Conservation (phyloP, 169 alveolate species). For the Theileria luwenshuni region DNA sequence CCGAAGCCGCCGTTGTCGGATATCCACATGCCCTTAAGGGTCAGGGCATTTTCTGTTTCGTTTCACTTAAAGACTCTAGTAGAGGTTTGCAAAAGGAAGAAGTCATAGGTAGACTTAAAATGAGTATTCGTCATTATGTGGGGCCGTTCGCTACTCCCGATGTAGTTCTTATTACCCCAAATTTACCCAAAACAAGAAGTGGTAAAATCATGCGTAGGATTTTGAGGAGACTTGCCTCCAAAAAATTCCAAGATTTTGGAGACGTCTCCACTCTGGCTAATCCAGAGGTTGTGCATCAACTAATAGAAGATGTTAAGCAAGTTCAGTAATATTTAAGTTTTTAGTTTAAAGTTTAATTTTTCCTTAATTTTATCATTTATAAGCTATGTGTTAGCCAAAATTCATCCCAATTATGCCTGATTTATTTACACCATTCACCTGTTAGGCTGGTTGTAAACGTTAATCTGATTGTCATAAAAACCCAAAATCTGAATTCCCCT, state of each 20-base stretch:
- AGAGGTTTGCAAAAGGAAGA: constrained; percentile 16
- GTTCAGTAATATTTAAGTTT: no score
- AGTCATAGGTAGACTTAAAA: constrained; percentile 23
- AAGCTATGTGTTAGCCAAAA: no score
- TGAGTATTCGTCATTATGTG: constrained; percentile 60
- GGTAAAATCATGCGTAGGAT: constrained; percentile 92
- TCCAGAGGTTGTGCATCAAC: constrained; percentile 78
- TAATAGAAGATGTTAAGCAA: constrained; percentile 46
- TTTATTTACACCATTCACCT: no score
- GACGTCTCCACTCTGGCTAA: constrained; percentile 86
- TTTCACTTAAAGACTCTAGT: constrained; percentile 73
- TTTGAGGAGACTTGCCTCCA: constrained; percentile 87
- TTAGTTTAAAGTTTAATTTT: no score
- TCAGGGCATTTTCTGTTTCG: constrained; percentile 89
- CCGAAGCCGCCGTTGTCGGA: constrained; percentile 93
- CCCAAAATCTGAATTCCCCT: no score
- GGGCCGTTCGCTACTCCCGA: constrained; percentile 95
- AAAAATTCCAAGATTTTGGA: constrained; percentile 77
- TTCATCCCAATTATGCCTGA: no score
- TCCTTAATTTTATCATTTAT: no score
- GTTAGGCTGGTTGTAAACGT: no score
- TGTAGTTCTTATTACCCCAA: constrained; percentile 79
- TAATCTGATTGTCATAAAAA: no score
- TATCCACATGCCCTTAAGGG: constrained; percentile 92
- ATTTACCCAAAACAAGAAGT: constrained; percentile 91